These are phyloP conservation scores for Ramularia endophylla DNA, from an alignment of 2,329 filamentous ascomycete species.

Conservation along the genomic window DNA sequence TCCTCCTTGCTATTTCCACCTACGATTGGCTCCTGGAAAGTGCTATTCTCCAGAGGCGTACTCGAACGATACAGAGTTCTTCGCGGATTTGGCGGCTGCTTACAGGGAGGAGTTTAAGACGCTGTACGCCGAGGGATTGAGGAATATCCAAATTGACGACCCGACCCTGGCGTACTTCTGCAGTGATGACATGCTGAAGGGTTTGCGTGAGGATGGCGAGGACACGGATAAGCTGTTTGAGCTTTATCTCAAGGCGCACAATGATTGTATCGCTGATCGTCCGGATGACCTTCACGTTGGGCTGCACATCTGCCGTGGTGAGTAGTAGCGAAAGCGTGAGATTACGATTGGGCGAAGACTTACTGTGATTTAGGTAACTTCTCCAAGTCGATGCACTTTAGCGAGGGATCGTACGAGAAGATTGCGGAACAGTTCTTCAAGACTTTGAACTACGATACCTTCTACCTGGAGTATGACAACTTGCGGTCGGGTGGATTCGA, in stretches of 20 bases:
- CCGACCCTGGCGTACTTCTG: constrained; percentile 36
- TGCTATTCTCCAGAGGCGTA: constrained; percentile 32
- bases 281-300: constrained; percentile 34
- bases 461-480: constrained; percentile 38
- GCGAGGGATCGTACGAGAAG: constrained; percentile 33
- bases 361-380: constrained; percentile 34
- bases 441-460: constrained; percentile 35
- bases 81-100: constrained; percentile 31
- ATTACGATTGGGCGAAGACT: constrained; percentile 1
- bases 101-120: constrained; percentile 34
- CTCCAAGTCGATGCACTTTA: constrained; percentile 35
- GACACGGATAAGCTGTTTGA: constrained; percentile 34
- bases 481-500: constrained; percentile 34
- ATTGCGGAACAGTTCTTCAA: constrained; percentile 35
- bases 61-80: constrained; percentile 30
- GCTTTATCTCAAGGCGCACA: constrained; percentile 33
- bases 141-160: constrained; percentile 35
- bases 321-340: constrained; percentile 3
- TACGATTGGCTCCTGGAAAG: constrained; percentile 31
- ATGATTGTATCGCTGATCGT: constrained; percentile 31
- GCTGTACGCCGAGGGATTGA: constrained; percentile 30
- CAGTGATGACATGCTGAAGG: constrained; percentile 32
- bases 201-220: constrained; percentile 30
- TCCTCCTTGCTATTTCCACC: constrained; percentile 33
- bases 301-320: constrained; percentile 34